phyloP scores from a whole-genome alignment of 495 filamentous ascomycete genomes.

The Neurospora sp. region DNA sequence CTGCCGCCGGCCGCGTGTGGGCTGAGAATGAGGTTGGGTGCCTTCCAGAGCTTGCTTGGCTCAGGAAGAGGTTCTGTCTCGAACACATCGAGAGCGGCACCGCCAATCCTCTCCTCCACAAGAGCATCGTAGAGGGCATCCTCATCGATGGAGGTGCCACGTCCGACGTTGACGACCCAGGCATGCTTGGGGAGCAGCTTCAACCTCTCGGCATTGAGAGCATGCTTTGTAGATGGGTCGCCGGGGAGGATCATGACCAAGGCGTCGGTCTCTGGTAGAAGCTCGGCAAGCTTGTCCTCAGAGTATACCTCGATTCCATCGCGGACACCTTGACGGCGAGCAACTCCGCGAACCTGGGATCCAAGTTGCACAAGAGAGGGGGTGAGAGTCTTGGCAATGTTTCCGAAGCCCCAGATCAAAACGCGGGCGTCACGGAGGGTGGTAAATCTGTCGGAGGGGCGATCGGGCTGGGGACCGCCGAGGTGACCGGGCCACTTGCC shows the following conservation, averaged over 20 bases:
- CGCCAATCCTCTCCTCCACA: conserved; percentile 54
- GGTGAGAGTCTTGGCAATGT: conserved; percentile 69
- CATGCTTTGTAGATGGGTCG: conserved; percentile 57
- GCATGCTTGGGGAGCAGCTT: conserved; percentile 66
- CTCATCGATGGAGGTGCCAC: conserved; percentile 73
- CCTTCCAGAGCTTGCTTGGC: conserved; percentile 26
- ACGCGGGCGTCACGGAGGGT: conserved; percentile 43
- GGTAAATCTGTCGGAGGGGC: conserved; percentile 35
- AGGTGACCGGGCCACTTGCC: conserved; percentile 47
- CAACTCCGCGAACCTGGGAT: conserved; percentile 36
- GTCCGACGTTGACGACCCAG: conserved; percentile 75
- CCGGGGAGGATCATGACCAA: conserved; percentile 67
- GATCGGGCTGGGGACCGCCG: conserved; percentile 46
- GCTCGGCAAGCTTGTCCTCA: conserved; percentile 38
- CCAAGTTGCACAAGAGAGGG: conserved; percentile 52
- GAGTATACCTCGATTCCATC: conserved; percentile 43
- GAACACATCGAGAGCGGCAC: conserved; percentile 68
- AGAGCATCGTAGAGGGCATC: conserved; percentile 64
- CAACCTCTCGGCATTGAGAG: conserved; percentile 56
- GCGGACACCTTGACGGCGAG: conserved; percentile 47
- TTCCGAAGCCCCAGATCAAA: conserved; percentile 72
- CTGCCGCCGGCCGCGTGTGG: conserved; percentile 42
- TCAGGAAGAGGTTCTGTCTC: conserved; percentile 57
- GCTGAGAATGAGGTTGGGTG: conserved; percentile 31
- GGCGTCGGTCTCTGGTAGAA: conserved; percentile 60